Evolutionary conservation across 1,139 yeast genomes (phyloP), one percentile per base, ranked within the genome.

Genomic region (Geotrichum citri-aurantii): DNA sequence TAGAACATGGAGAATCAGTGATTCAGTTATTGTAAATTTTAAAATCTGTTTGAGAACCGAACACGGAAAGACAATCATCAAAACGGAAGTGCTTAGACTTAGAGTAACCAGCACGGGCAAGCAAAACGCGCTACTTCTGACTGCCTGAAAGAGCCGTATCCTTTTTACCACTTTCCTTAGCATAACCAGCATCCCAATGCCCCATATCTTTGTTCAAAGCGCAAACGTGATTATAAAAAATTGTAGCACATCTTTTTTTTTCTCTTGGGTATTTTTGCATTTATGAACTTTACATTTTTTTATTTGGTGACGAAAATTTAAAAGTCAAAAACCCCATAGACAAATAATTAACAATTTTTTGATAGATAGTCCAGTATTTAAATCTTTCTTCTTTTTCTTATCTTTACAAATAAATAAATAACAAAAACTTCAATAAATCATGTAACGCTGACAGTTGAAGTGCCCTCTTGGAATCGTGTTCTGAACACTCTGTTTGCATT

Each of bases 121-220:
- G 78, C 0, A 97, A 90, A 50, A 91, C 93, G 73, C 98, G 84
- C 75, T 92, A 98, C 71, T 92, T 92, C 75, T 92, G 98, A 59
- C 98, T 98, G 66, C 98, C 98, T 44, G 97, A 90, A 59, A 92
- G 79, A 0, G 97, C 86, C 59, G 92, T 90, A 72, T 98, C 98
- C 77, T 92, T 92, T 73, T 92, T 98, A 70, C 96, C 96, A 69
- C 89, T 86, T 73, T 88, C 91, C 48, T 96, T 89, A 65, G 82
- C 79, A 70, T 89, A 96, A 46, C 83, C 83, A 48, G 70, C 73
- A 60, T 82, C 81, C 64, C 86, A 76, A 60, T 86, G 85, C 69
- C 84, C 83, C 61, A 92, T 81, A 74, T 92, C 98, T 68, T 96
- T 85, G 52, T 79, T 73, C 66, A 92, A 80, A 50, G 75, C 73